Evolutionary conservation across 768 basidiomycete genomes (phyloP).

Genomic region (Russula sp.): DNA sequence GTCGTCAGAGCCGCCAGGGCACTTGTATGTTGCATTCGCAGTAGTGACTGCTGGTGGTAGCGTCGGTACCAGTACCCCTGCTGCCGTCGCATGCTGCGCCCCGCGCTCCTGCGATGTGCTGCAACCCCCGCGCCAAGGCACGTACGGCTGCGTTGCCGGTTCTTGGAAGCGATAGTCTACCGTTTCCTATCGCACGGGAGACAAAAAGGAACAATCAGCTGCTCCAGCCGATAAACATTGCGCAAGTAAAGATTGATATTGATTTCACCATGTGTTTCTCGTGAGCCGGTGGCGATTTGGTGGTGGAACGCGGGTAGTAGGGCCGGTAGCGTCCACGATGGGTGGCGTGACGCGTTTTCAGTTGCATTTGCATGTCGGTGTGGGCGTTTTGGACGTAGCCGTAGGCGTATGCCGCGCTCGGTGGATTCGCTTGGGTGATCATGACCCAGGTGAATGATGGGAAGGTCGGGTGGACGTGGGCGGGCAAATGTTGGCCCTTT

Average conservation of each 20-base stretch:
- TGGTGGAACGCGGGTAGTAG: not conserved
- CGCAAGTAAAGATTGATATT: not conserved
- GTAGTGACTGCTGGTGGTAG: too few species aligned
- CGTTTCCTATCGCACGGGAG: too few species aligned
- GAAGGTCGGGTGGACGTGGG: slow-evolving; percentile 11
- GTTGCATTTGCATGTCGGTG: not conserved
- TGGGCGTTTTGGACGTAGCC: slow-evolving; percentile 13
- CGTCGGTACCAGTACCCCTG: not conserved
- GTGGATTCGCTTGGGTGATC: slow-evolving; percentile 13
- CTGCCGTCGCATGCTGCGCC: not conserved
- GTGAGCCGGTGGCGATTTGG: not conserved
- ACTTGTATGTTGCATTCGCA: not conserved
- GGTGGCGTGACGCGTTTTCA: not conserved
- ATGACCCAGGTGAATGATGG: slow-evolving; percentile 20
- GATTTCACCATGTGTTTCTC: slow-evolving; percentile 10
- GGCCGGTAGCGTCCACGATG: not conserved
- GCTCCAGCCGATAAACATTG: too few species aligned
- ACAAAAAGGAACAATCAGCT: too few species aligned
- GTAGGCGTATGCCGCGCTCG: not conserved
- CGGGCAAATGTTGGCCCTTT: not conserved
- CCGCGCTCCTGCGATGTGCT: not conserved
- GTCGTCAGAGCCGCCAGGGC: not conserved
- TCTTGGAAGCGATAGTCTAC: not conserved
- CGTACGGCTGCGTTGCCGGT: slow-evolving; percentile 5
- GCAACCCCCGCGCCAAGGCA: slow-evolving; percentile 12